Evolutionary conservation across 352 stramenopile genomes (phyloP), one percentile per base, ranked within the genome.

Genomic region (Phytophthora hibernalis): DNA sequence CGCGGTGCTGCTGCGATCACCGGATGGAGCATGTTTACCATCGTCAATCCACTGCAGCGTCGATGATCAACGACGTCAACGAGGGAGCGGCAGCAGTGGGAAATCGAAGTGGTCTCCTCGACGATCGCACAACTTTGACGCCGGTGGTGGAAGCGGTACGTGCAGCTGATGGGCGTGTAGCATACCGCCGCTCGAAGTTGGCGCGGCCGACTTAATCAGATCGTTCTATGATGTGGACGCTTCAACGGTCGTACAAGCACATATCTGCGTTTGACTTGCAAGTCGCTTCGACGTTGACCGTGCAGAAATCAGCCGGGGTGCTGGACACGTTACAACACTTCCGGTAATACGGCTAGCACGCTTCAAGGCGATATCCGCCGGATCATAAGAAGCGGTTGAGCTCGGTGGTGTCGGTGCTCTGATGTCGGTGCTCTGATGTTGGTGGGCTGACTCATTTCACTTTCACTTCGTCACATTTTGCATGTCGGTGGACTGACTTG

Each of bases 241-340:
- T 48, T 5, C 31, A n/a, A 22, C 13, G 9, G 15, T 38, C n/a
- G 13, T 47, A 5, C 26, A 31, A n/a, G 28, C 1, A 33, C 28
- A 12, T 33, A 5, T 48, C n/a, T 38, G 15, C 22, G 20, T 33
- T 16, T 65, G 37, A 13, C 24, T 10, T 44, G 8, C 28, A 10
- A n/a, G 44, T 48, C 21, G 20, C 13, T 48, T 54, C 38, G 26
- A 42, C 52, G 51, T 56, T 64, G n/a, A 55, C 28, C 33, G 44
- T 47, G 53, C 45, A 50, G 37, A 72, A 53, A 68, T 65, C 45
- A 61, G 54, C 55, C 42, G 26, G 33, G 42, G 49, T 22, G 43
- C 31, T 45, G 52, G 28, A 52, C 35, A 47, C 44, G 33, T 72
- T 72, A 72, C 64, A n/a, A n/a, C n/a, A n/a, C n/a, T n/a, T n/a